Conservation (phyloP, 805 yeast genomes). For the Isabelozyma rhagii region DNA sequence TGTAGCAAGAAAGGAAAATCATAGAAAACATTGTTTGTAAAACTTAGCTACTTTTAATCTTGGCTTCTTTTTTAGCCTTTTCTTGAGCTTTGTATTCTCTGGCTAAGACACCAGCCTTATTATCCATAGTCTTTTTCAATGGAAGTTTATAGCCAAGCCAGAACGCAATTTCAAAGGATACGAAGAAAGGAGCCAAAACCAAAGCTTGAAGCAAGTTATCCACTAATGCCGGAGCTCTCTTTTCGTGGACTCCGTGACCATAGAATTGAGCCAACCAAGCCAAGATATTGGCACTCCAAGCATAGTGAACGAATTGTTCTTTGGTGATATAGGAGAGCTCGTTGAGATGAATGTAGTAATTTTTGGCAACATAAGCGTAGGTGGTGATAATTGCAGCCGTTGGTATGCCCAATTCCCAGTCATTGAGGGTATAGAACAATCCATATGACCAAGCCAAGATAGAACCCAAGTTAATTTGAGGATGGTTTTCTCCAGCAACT, state of each 20-base stretch:
- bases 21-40: too few species aligned
- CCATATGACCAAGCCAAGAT: slow-evolving; percentile 47
- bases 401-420: slow-evolving; percentile 39
- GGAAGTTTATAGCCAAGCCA: slow-evolving; percentile 58
- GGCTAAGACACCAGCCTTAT: slow-evolving; percentile 39
- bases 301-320: slow-evolving; percentile 20
- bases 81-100: slow-evolving; percentile 27
- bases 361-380: slow-evolving; percentile 19
- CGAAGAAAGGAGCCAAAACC: slow-evolving; percentile 89
- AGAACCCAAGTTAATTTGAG: slow-evolving; percentile 46
- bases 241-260: slow-evolving; percentile 84
- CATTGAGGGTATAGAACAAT: slow-evolving; percentile 57
- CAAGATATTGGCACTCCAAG: slow-evolving; percentile 43
- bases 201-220: slow-evolving; percentile 83
- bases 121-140: slow-evolving; percentile 48
- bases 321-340: slow-evolving; percentile 6
- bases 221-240: slow-evolving; percentile 79
- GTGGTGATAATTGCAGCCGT: slow-evolving; percentile 19
- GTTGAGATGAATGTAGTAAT: slow-evolving; percentile 11
- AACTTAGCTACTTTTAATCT: not conserved
- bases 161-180: slow-evolving; percentile 72
- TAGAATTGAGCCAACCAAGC: slow-evolving; percentile 84
- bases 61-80: slow-evolving; percentile 6
- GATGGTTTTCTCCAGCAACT: slow-evolving; percentile 12
- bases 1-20: not conserved